Evolutionary conservation across 2,329 filamentous ascomycete genomes (phyloP), one percentile per base, ranked within the genome.

Genomic region (Monilinia laxa): DNA sequence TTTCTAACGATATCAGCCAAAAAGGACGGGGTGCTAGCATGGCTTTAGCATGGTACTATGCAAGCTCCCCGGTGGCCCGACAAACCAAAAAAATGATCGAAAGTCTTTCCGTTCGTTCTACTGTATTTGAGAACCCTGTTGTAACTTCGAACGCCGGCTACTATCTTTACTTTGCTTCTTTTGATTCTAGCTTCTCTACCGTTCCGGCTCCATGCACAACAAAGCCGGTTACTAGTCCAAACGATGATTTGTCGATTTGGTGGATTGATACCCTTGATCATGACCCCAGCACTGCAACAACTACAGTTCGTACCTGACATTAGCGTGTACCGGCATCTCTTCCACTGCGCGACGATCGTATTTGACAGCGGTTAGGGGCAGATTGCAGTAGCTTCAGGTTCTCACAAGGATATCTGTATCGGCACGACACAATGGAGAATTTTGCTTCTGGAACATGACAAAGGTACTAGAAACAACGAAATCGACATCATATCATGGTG

Each of bases 301-400:
- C 60, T 53, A 4, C 28, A 60, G 60, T 67, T 69, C 66, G 70
- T 71, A 71, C 70, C 70, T 71, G 70, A 51, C 69, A 70, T 69
- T 71, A 71, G 66, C 62, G 66, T 55, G 35, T n/a, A 55, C n/a
- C 59, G 54, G 63, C 53, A 58, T 65, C 63, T 52, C 45, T 67
- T 55, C 40, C 25, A 45, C 47, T 54, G 62, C 62, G 62, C 62
- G 62, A 67, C 65, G 66, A 67, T 67, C 66, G 66, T 59, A 51
- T 52, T 62, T 66, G 56, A 65, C 63, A 65, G 66, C 62, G 63
- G 51, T 53, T 62, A 62, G 55, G 64, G 49, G 47, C 64, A 38
- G 35, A 47, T 52, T 66, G 53, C 53, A 58, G 62, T 65, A 65
- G 54, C 54, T 52, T 54, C 59, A 59, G 45, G 38, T 59, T 45